phyloP scores from a whole-genome alignment of 352 stramenopile genomes.

The Pythium apleroticum region DNA sequence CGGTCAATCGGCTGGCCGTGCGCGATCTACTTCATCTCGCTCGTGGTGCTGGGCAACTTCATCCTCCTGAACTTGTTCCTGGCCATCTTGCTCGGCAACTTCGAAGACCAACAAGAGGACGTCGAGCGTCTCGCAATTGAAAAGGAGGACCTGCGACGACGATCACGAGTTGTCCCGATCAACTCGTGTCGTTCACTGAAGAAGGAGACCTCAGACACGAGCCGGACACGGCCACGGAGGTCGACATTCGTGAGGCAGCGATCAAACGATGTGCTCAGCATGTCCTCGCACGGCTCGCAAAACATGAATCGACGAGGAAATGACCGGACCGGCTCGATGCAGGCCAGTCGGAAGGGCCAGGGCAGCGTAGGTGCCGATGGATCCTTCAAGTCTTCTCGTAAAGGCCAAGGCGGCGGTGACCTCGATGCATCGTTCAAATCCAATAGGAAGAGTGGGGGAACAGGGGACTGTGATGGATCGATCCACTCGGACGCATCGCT shows the following conservation, averaged over 20 bases:
- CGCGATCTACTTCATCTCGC: constrained; percentile 78
- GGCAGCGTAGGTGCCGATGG: background rate
- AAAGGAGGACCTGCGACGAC: constrained; percentile 40
- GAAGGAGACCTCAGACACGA: background rate
- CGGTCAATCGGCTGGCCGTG: constrained; percentile 55
- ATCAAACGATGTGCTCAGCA: background rate
- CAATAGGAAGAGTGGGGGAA: background rate
- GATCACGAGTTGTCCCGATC: constrained; percentile 33
- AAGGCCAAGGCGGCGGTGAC: background rate
- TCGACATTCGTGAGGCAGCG: constrained; percentile 6
- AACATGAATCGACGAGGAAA: background rate
- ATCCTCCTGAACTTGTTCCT: constrained; percentile 93
- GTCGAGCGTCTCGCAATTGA: constrained; percentile 32
- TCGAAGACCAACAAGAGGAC: constrained; percentile 71
- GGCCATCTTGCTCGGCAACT: constrained; percentile 90
- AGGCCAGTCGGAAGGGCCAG: background rate
- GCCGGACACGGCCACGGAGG: background rate
- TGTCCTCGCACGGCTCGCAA: background rate
- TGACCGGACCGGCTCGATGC: background rate
- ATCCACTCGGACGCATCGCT: no score
- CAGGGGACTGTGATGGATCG: no score
- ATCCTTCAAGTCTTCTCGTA: background rate
- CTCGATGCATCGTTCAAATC: background rate
- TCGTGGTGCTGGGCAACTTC: constrained; percentile 89
- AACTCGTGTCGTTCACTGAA: background rate